Percentiles rank a stretch among this genome's conserved stretches.
Conservation (phyloP, 2,329 filamentous ascomycete species). For the Aspergillus texensis region DNA sequence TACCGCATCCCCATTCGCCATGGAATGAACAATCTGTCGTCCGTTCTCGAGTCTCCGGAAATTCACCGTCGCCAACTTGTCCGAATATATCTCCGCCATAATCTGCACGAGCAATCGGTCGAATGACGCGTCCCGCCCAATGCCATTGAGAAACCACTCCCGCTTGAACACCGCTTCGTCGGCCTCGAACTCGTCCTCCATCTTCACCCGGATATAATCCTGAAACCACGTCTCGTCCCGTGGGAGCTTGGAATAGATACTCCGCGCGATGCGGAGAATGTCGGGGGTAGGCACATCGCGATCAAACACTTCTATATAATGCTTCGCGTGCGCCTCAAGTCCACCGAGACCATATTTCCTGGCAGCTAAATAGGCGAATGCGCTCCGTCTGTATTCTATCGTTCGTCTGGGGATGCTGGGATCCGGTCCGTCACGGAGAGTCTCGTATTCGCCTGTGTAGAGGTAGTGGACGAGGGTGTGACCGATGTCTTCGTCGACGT, state of each 20-base stretch:
- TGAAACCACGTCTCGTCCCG: constrained; percentile 6
- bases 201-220: constrained; percentile 4
- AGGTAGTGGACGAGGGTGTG: constrained; percentile 12
- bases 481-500: constrained; percentile 6
- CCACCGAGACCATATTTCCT: constrained; percentile 1
- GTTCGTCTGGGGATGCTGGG: neutral
- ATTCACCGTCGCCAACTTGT: neutral
- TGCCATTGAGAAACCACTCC: neutral
- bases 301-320: constrained; percentile 7
- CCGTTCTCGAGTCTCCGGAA: neutral
- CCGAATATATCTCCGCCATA: constrained; percentile 2
- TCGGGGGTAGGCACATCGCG: neutral
- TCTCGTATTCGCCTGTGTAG: constrained; percentile 9
- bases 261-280: neutral
- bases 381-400: neutral
- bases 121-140: constrained; percentile 4
- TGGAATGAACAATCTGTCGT: neutral
- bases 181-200: constrained; percentile 2
- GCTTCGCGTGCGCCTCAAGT: neutral
- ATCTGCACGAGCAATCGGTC: constrained; percentile 2
- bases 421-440: neutral
- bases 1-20: constrained; percentile 2
- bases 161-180: neutral
- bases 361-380: neutral
- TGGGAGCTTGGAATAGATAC: constrained; percentile 1